These are phyloP conservation scores for Rhizoclosmatium sp. DNA, from an alignment of 192 early-diverging fungal genomes.

Conservation along the genomic window DNA sequence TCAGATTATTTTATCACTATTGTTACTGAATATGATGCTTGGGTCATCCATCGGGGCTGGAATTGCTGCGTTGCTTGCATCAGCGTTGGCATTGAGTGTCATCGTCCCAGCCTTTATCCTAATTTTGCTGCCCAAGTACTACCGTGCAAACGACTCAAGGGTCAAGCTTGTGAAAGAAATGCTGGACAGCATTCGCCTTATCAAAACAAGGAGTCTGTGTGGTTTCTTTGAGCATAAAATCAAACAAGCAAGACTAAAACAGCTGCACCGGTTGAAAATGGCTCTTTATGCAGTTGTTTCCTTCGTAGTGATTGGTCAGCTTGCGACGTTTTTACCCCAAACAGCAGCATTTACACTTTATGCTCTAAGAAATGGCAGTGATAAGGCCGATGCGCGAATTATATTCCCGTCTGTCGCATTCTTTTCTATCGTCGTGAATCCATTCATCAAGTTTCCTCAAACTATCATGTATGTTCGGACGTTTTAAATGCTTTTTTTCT, in stretches of 20 bases:
- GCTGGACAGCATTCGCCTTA: slow-evolving; percentile 37
- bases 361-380: not conserved
- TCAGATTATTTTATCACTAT: slow-evolving; percentile 23
- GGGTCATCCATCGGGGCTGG: slow-evolving; percentile 35
- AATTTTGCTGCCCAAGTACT: slow-evolving; percentile 13
- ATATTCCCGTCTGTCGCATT: slow-evolving; percentile 50
- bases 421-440: slow-evolving; percentile 42
- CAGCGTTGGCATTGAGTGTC: not conserved
- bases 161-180: slow-evolving; percentile 45
- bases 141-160: slow-evolving; percentile 32
- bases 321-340: slow-evolving; percentile 22
- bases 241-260: not conserved
- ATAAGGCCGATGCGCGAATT: slow-evolving; percentile 9
- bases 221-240: slow-evolving; percentile 24
- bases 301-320: slow-evolving; percentile 41
- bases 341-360: slow-evolving; percentile 39
- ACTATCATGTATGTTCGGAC: slow-evolving; percentile 1
- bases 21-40: slow-evolving; percentile 26
- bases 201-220: slow-evolving; percentile 36
- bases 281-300: slow-evolving; percentile 30
- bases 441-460: slow-evolving; percentile 42
- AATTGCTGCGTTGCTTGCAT: slow-evolving; percentile 2
- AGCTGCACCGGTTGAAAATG: slow-evolving; percentile 26
- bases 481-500: not conserved
- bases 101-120: slow-evolving; percentile 32